A percentile compares a stretch with the other conserved stretches of the same genome.
phyloP scores from a whole-genome alignment of 495 filamentous ascomycete species.

The Cercophora samala region DNA sequence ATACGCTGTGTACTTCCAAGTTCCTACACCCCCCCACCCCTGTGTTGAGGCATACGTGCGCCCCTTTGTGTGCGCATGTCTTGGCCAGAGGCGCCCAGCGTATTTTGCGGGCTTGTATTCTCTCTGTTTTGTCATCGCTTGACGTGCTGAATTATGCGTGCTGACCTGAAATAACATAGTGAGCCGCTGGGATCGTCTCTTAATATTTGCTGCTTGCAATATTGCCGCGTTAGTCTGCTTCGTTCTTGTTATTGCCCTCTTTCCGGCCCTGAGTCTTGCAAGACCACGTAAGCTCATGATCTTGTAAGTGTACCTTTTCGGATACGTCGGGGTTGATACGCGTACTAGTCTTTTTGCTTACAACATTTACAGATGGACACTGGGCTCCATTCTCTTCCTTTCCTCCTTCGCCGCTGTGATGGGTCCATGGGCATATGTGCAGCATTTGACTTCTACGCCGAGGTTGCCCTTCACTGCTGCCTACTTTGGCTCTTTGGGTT shows the following conservation, averaged over 20 bases:
- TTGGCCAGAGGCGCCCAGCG: neutral
- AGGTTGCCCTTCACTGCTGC: slow-evolving; percentile 92
- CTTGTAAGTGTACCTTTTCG: slow-evolving; percentile 65
- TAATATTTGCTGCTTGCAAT: slow-evolving; percentile 91
- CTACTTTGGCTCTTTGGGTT: slow-evolving; percentile 89
- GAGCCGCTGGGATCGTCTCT: slow-evolving; percentile 92
- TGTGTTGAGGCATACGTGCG: neutral
- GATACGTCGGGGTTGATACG: neutral
- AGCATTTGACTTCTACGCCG: slow-evolving; percentile 79
- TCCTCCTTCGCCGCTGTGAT: slow-evolving; percentile 91
- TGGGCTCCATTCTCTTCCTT: slow-evolving; percentile 87
- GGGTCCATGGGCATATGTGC: slow-evolving; percentile 76
- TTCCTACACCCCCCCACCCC: neutral
- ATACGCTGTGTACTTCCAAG: slow-evolving; percentile 21
- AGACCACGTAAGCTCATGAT: slow-evolving; percentile 92
- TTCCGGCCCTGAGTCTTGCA: slow-evolving; percentile 66
- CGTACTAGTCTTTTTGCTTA: slow-evolving; percentile 12
- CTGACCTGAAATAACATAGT: slow-evolving; percentile 51
- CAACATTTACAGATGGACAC: slow-evolving; percentile 70
- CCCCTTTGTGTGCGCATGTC: neutral
- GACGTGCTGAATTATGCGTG: neutral
- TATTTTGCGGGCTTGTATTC: neutral
- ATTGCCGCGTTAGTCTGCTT: slow-evolving; percentile 88
- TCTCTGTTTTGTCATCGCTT: neutral
- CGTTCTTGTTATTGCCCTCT: slow-evolving; percentile 83